Base-by-base conservation (phyloP, 306 rosid species). In the Oxytropis ochrocephala region DNA sequence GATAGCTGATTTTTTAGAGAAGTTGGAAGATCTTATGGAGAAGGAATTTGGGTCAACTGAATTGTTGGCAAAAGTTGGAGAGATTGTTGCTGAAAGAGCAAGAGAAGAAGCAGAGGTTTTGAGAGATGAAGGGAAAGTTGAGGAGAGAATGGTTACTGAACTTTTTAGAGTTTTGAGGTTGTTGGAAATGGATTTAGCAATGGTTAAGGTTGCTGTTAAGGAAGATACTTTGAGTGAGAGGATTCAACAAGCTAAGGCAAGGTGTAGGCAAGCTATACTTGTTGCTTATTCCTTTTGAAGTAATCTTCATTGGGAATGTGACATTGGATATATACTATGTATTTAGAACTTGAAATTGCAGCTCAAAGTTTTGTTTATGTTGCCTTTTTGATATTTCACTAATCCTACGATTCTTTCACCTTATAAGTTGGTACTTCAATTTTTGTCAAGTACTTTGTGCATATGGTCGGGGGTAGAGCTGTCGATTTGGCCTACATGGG, bases 191-290 rank as follows among this genome's bases (percentile, higher is more conserved):
- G 97, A 90, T 70, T 77, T 93, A 85, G 96, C 86, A 0, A 90
- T 93, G 97, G 91, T 93, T 0, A 93, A 90, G 61, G 97, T 88
- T 53, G 80, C 98, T 0, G 91, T 78, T 2, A 90, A 93, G 86
- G 98, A 90, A 8, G 98, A 93, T 32, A 93, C 98, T 0, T 47
- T 88, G 73, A 38, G 27, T 19, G 87, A 88, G 81, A 88, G 98
- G 73, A 90, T 93, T 63, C 75, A 75, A 64, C 90, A 83, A 67
- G 98, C 98, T 14, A 90, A 85, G 79, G 93, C 93, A 9, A 78
- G 98, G 82, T 93, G 98, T 84, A 90, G 98, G 86, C 98, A 93
- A 84, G 97, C 98, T 59, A 90, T 90, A 59, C 96, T 90, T 69
- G 96, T 93, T 58, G 96, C 96, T 63, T 75, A 83, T 78, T 90